Conservation (phyloP, 352 stramenopile species). For the Globisporangium polare region DNA sequence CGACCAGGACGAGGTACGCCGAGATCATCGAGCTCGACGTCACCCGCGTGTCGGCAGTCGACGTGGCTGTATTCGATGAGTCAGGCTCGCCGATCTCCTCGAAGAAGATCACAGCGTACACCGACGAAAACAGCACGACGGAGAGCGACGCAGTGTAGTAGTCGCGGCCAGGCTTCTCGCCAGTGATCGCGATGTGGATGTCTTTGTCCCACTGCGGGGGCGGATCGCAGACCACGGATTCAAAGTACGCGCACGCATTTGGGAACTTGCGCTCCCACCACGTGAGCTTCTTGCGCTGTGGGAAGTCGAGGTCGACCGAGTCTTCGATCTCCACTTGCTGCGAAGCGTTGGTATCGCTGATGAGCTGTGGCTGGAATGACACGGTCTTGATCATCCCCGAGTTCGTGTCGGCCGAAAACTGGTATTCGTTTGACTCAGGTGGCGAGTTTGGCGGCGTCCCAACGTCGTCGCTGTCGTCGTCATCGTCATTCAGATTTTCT, state of each 20-base stretch:
- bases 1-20: constrained; percentile 81
- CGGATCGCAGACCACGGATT: constrained; percentile 54
- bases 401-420: constrained; percentile 4
- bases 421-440: constrained; percentile 11
- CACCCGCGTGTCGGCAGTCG: constrained; percentile 46
- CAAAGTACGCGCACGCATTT: constrained; percentile 50
- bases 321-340: constrained; percentile 73
- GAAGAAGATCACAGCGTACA: constrained; percentile 82
- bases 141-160: constrained; percentile 70
- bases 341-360: constrained; percentile 29
- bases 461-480: constrained; percentile 12
- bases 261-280: constrained; percentile 56
- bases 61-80: constrained; percentile 26
- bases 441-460: constrained; percentile 16
- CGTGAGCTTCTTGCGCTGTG: constrained; percentile 42
- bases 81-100: constrained; percentile 59
- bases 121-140: constrained; percentile 52
- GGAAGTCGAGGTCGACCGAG: constrained; percentile 29
- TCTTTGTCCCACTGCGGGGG: constrained; percentile 83
- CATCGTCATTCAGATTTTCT: neutral
- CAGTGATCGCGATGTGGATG: constrained; percentile 76
- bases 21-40: constrained; percentile 76
- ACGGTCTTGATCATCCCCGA: constrained; percentile 15
- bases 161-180: constrained; percentile 74
- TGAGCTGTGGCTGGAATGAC: constrained; percentile 8